phyloP scores from a whole-genome alignment of 179 eudicot species.

The Nepenthes alata region DNA sequence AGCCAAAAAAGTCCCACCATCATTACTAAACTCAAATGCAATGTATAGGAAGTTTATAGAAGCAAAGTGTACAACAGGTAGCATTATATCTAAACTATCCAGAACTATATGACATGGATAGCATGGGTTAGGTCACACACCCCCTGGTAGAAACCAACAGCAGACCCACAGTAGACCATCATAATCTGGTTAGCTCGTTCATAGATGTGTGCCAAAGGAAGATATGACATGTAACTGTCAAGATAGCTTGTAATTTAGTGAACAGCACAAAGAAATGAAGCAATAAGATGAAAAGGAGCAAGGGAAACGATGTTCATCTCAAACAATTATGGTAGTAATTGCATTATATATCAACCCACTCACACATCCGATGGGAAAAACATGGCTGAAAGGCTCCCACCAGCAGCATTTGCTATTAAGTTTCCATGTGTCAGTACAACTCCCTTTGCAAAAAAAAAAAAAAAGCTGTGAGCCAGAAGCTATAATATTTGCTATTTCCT shows the following conservation, averaged over 20 bases:
- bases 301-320: background rate
- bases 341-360: slow-evolving; percentile 15
- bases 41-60: no score
- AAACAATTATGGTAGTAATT: background rate
- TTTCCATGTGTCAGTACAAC: slow-evolving; percentile 77
- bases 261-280: background rate
- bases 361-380: slow-evolving; percentile 65
- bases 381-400: slow-evolving; percentile 23
- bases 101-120: background rate
- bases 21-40: no score
- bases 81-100: background rate
- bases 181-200: slow-evolving; percentile 80
- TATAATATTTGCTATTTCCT: background rate
- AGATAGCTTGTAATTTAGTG: background rate
- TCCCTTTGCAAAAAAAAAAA: slow-evolving; percentile 37
- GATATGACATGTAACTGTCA: slow-evolving; percentile 78
- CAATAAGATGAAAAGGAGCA: background rate
- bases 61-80: no score
- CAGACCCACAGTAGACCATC: slow-evolving; percentile 49
- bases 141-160: slow-evolving; percentile 99
- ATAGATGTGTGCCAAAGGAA: slow-evolving; percentile 96
- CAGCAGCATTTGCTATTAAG: slow-evolving; percentile 71
- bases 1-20: no score
- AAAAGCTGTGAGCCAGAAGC: background rate
- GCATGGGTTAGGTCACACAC: slow-evolving; percentile 25